These are phyloP conservation scores for Jackrogersella minutella DNA, from an alignment of 495 filamentous ascomycete genomes.

Conservation along the genomic window DNA sequence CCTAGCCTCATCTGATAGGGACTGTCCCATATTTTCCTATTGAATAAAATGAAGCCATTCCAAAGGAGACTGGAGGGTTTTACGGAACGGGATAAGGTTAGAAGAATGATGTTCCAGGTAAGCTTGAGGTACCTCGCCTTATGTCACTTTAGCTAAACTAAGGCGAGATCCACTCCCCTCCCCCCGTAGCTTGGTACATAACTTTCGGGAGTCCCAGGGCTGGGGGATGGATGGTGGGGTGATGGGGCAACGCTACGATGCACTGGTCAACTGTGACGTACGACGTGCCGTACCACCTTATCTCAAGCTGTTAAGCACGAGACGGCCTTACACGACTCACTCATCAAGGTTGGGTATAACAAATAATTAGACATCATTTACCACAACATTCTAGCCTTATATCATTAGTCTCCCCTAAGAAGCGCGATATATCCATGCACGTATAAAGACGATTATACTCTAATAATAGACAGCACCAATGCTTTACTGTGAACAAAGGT, in stretches of 20 bases:
- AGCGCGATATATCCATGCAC: too few relatives aligned
- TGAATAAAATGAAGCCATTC: constrained; percentile 34
- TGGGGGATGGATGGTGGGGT: neutral
- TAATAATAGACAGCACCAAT: too few relatives aligned
- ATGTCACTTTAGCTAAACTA: neutral
- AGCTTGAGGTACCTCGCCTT: neutral
- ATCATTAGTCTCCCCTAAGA: too few relatives aligned
- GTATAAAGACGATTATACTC: too few relatives aligned
- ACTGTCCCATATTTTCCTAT: constrained; percentile 43
- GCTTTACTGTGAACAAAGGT: too few relatives aligned
- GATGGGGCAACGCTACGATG: neutral
- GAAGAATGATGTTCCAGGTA: neutral
- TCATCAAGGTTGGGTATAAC: too few relatives aligned
- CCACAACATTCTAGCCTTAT: too few relatives aligned
- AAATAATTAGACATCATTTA: too few relatives aligned
- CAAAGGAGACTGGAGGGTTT: constrained; percentile 11
- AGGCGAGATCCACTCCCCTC: too few relatives aligned
- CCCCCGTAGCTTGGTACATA: neutral
- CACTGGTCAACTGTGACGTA: neutral
- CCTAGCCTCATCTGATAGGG: constrained; percentile 41
- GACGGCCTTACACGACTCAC: too few relatives aligned
- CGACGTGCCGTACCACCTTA: too few relatives aligned
- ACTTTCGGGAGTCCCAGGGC: neutral
- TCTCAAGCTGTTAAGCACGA: too few relatives aligned
- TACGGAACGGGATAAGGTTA: neutral